A percentile compares a stretch with the other conserved stretches of the same genome.
These are phyloP conservation scores for Cairneyella variabilis DNA, from an alignment of 495 filamentous ascomycete species.

Conservation along the genomic window DNA sequence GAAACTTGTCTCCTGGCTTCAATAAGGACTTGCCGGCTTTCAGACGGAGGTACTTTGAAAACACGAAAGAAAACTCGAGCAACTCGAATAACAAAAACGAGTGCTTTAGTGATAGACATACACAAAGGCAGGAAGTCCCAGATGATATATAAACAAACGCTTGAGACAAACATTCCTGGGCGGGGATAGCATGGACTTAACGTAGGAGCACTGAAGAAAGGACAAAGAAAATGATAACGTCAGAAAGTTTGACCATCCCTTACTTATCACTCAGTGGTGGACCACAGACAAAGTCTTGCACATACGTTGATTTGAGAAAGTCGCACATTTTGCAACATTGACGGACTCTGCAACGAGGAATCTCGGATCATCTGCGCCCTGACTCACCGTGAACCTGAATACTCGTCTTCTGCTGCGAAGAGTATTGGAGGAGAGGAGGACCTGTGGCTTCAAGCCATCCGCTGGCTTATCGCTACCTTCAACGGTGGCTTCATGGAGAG, in stretches of 20 bases:
- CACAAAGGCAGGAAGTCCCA: background rate
- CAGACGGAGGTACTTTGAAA: constrained; percentile 1
- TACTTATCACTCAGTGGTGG: background rate
- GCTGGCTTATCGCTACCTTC: background rate
- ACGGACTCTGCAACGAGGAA: background rate
- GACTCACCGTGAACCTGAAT: background rate
- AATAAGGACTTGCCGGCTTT: constrained; percentile 7
- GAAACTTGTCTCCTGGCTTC: background rate
- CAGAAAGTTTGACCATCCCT: constrained; percentile 4
- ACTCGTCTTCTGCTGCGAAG: background rate
- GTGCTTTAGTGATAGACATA: constrained; percentile 8
- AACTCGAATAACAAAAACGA: constrained; percentile 4
- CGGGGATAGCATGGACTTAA: background rate
- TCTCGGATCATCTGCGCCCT: constrained; percentile 10
- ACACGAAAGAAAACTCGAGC: constrained; percentile 11
- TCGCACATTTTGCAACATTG: background rate
- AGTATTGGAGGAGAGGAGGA: background rate
- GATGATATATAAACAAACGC: background rate
- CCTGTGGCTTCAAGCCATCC: background rate
- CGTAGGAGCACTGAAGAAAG: background rate
- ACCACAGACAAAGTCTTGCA: constrained; percentile 4
- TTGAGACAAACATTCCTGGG: constrained; percentile 1
- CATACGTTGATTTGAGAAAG: background rate
- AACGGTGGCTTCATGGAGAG: background rate
- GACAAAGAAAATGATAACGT: constrained; percentile 6